Evolutionary conservation across 2,329 filamentous ascomycete genomes (phyloP), one percentile per base, ranked within the genome.

Genomic region (Drechmeria coniospora): DNA sequence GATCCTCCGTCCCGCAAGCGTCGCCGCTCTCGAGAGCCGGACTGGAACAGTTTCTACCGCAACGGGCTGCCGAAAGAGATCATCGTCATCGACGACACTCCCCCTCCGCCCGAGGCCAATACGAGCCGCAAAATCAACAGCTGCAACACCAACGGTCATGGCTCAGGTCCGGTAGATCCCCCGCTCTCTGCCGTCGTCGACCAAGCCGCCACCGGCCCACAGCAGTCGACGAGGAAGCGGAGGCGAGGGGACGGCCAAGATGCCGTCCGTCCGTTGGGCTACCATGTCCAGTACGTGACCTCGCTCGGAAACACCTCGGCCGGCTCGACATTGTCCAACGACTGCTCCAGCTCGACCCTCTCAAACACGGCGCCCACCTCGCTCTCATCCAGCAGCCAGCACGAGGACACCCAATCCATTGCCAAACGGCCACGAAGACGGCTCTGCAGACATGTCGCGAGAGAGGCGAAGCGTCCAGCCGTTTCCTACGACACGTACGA

Each of bases 31-130:
- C 67, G 65, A 48, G 64, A 73, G 39, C 78, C 79, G 26, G 75
- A 90, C 53, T 90, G 81, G 81, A 63, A 68, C 32, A 71, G 67
- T 37, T 90, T 86, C 47, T 87, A 86, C 52, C 78, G 77, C 48
- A 86, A 87, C 50, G 81, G 81, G 4, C 57, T 84, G 15, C 81
- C 81, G 14, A 78, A 82, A 48, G 81, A 90, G 57, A 74, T 90
- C 46, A 87, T 90, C 45, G 74, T 87, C 43, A 90, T 90, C 43
- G 73, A 79, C 50, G 77, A 86, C 49, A 74, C 71, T 4, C 78
- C 78, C 28, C n/a, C n/a, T n/a, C 65, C 68, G 32, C 63, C 65
- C 31, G 62, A 68, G 32, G 42, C 51, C 26, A 50, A 54, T 29
- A 53, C 55, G n/a, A 39, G 49, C 27, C 50, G 51, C 22, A 61